Base-by-base conservation (phyloP, 495 filamentous ascomycete genomes). In the Penicillium ochrochloron region DNA sequence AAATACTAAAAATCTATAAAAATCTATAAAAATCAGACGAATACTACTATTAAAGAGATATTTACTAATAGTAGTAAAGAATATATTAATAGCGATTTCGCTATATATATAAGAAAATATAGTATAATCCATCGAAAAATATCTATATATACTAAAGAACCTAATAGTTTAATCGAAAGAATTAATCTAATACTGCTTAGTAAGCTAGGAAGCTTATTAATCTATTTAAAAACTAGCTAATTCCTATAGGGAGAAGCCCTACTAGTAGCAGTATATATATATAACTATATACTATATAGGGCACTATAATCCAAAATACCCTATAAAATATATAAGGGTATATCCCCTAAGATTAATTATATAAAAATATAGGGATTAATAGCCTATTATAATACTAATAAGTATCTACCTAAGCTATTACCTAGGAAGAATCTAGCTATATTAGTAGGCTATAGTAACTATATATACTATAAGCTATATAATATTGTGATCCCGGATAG, bases 31-130 rank as follows among this genome's bases (percentile, higher is more conserved):
- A 50, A 50, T 50, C 44, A 50, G 44, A 50, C 44, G 0, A 50
- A 50, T 25, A 50, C 19, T 50, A 50, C 44, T 50, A 50, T 50
- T 19, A 50, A 25, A n/a, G n/a, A n/a, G n/a, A n/a, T n/a, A n/a
- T n/a, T n/a, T n/a, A n/a, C n/a, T n/a, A n/a, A n/a, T n/a, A 50
- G 27, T 50, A 25, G 44, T 14, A 50, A 6, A 10, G 21, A 50
- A 50, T 50, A 50, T 50, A 50, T 17, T 27, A 50, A 50, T 25
- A 50, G 12, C 4, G 2, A 27, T 25, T 50, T 50, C 12, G 8
- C 8, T 50, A 50, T 50, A 25, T 50, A 25, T 25, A 23, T 50
- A 25, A 50, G 12, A 11, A 25, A 17, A 27, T 50, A 50, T 27
- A 27, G 44, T 50, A 50, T 50, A 10, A 25, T 50, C 5, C 5